Percentiles rank a stretch among this genome's conserved stretches.
phyloP scores from a whole-genome alignment of 352 stramenopile species.

The Sclerospora graminicola region DNA sequence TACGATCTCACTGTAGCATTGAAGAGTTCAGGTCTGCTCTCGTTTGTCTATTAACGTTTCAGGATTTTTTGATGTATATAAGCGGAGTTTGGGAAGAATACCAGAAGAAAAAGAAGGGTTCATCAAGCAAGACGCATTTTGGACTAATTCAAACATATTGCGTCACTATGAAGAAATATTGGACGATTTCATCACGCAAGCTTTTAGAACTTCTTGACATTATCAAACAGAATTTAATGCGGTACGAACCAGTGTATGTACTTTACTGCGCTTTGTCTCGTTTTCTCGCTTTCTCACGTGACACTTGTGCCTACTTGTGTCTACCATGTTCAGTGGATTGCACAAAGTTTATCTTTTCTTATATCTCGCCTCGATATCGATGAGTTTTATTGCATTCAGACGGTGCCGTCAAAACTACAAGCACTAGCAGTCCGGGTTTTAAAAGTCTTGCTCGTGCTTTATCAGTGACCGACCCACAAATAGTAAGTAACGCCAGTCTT shows the following conservation, averaged over 20 bases:
- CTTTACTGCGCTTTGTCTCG: not conserved
- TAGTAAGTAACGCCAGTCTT: no score
- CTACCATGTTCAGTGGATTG: conserved; percentile 27
- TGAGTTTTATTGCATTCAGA: conserved; percentile 76
- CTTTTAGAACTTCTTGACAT: conserved; percentile 66
- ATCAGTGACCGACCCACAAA: no score
- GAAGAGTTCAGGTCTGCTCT: no score
- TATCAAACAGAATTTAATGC: conserved; percentile 38
- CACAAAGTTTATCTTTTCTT: conserved; percentile 77
- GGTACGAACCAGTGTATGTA: conserved; percentile 25
- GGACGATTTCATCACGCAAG: conserved; percentile 47
- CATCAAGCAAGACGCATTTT: conserved; percentile 30
- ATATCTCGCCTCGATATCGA: conserved; percentile 89
- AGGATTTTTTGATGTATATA: no score
- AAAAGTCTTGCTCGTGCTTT: no score
- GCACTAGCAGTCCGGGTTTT: no score
- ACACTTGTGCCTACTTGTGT: not conserved
- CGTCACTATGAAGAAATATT: conserved; percentile 57
- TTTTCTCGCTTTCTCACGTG: conserved; percentile 2
- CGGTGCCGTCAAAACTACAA: no score
- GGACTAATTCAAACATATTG: conserved; percentile 34
- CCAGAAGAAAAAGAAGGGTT: conserved; percentile 45
- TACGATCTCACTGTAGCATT: conserved; percentile 6
- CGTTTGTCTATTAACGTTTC: not conserved
- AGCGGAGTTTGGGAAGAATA: conserved; percentile 48